Evolutionary conservation across 495 filamentous ascomycete species (phyloP).

Genomic region (Parachaetomium inaequale): DNA sequence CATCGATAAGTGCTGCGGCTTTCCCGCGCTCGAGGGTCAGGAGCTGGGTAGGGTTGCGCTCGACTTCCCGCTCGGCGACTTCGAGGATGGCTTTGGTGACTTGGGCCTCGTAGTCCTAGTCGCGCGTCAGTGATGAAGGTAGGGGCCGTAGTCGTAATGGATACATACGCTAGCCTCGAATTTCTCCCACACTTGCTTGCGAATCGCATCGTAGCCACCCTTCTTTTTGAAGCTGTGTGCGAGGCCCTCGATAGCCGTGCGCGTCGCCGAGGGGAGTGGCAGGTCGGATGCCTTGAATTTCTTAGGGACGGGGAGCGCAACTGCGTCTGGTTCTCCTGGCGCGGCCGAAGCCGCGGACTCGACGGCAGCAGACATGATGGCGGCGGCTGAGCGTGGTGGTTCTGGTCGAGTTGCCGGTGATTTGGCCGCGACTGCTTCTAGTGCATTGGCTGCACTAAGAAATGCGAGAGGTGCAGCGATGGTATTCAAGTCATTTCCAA

Average conservation of each 20-base stretch:
- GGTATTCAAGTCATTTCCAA: slow-evolving; percentile 15
- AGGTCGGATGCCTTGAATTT: slow-evolving; percentile 84
- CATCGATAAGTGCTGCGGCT: slow-evolving; percentile 79
- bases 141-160: neutral
- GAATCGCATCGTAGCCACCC: slow-evolving; percentile 78
- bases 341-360: neutral
- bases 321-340: neutral
- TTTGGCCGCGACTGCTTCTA: neutral
- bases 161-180: slow-evolving; percentile 68
- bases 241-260: slow-evolving; percentile 70
- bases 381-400: neutral
- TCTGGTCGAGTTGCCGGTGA: neutral
- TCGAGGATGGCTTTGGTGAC: slow-evolving; percentile 65
- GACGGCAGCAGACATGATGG: slow-evolving; percentile 21
- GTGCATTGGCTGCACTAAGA: neutral
- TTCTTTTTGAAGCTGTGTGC: slow-evolving; percentile 86
- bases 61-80: slow-evolving; percentile 75
- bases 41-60: slow-evolving; percentile 66
- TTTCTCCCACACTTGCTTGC: slow-evolving; percentile 76
- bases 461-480: neutral
- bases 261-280: slow-evolving; percentile 67
- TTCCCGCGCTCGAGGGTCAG: slow-evolving; percentile 75
- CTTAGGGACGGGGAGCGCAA: slow-evolving; percentile 30
- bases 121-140: neutral
- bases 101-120: slow-evolving; percentile 61